Percentiles rank a stretch among this genome's conserved stretches.
Conservation (phyloP, 2,329 filamentous ascomycete species). For the Phialemoniopsis sp. region DNA sequence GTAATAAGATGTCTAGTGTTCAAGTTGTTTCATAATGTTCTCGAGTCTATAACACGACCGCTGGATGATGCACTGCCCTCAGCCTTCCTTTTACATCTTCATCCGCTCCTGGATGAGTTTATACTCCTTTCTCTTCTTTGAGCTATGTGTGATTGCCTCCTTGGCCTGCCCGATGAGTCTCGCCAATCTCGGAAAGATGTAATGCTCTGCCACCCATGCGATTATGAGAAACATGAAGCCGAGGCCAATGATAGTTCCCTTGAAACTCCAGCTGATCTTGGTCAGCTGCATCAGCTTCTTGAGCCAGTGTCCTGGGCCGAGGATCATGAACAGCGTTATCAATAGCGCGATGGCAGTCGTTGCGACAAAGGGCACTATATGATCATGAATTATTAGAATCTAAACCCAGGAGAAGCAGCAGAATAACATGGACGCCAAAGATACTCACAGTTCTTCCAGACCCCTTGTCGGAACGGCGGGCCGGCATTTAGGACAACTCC, state of each 20-base stretch:
- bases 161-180: slow-evolving; percentile 61
- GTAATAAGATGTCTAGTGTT: too few species aligned
- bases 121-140: slow-evolving; percentile 82
- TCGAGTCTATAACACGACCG: too few species aligned
- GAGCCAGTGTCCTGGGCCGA: slow-evolving; percentile 67
- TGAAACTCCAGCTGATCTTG: slow-evolving; percentile 67
- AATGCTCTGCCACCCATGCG: slow-evolving; percentile 69
- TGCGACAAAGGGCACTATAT: slow-evolving; percentile 72
- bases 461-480: slow-evolving; percentile 78
- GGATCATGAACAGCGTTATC: slow-evolving; percentile 75
- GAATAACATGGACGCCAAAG: slow-evolving; percentile 1
- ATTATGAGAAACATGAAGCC: slow-evolving; percentile 65
- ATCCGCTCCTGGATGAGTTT: slow-evolving; percentile 75
- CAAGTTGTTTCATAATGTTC: too few species aligned
- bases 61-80: too few species aligned
- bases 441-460: slow-evolving; percentile 70
- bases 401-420: slow-evolving; percentile 1
- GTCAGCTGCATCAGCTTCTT: slow-evolving; percentile 81
- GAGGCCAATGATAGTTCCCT: slow-evolving; percentile 65
- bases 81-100: slow-evolving; percentile 28
- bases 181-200: slow-evolving; percentile 66
- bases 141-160: slow-evolving; percentile 49
- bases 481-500: slow-evolving; percentile 90
- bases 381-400: too few species aligned
- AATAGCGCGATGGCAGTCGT: slow-evolving; percentile 67